Evolutionary conservation across 768 basidiomycete genomes (phyloP).

Genomic region (Tylopilus balloui): DNA sequence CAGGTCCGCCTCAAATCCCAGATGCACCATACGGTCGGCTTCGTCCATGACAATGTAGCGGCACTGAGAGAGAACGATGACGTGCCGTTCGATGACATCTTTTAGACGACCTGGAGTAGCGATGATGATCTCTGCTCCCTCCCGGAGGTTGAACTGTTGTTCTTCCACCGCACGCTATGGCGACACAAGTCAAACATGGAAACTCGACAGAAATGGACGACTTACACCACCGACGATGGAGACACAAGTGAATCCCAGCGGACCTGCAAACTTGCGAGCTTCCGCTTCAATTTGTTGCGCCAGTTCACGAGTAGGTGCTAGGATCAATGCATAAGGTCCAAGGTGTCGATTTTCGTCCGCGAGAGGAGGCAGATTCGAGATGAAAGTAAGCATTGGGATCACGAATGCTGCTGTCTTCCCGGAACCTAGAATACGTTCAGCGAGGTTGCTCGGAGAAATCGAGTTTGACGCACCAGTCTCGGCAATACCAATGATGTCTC

Average conservation of each 20-base stretch:
- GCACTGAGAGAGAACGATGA: constrained; percentile 93
- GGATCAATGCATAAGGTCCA: constrained; percentile 88
- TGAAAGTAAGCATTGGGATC: constrained; percentile 96
- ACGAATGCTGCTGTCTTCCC: constrained; percentile 99
- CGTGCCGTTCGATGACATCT: constrained; percentile 94
- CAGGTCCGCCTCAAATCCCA: constrained; percentile 93
- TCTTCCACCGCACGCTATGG: constrained; percentile 86
- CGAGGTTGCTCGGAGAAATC: not conserved
- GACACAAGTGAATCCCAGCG: constrained; percentile 89
- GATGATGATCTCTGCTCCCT: constrained; percentile 97
- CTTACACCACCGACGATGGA: constrained; percentile 95
- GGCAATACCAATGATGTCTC: constrained; percentile 97
- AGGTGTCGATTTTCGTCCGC: constrained; percentile 91
- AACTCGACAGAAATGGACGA: constrained; percentile 1
- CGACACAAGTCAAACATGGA: constrained; percentile 12
- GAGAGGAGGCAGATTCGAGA: constrained; percentile 77
- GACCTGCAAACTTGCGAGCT: constrained; percentile 84
- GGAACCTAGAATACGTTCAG: constrained; percentile 57
- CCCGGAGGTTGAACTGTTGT: constrained; percentile 96
- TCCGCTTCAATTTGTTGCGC: constrained; percentile 97
- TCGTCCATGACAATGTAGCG: constrained; percentile 99
- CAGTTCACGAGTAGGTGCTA: constrained; percentile 97
- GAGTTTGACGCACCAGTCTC: constrained; percentile 72
- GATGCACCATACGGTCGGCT: constrained; percentile 97
- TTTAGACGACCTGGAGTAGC: constrained; percentile 98